phyloP scores from a whole-genome alignment of 495 filamentous ascomycete genomes.

The Tetracladium setigerum region DNA sequence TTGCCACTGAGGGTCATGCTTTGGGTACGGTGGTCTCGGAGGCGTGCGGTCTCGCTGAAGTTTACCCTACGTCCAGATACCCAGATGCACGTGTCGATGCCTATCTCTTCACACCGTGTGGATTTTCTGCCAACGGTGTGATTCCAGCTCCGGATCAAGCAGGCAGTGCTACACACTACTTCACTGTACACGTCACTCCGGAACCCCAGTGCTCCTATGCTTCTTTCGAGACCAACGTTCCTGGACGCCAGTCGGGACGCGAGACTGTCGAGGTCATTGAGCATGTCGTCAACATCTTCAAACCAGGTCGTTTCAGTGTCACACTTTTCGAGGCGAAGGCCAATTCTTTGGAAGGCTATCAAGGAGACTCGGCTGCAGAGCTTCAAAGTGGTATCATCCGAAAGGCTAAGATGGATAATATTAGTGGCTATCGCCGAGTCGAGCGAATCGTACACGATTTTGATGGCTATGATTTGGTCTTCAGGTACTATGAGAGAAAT shows the following conservation, averaged over 20 bases:
- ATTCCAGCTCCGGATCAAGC: conserved; percentile 67
- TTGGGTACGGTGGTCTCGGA: conserved; percentile 92
- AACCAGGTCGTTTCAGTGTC: conserved; percentile 91
- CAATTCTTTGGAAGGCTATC: conserved; percentile 28
- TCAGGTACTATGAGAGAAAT: conserved; percentile 90
- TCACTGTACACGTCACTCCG: conserved; percentile 97
- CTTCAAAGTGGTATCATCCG: conserved; percentile 40
- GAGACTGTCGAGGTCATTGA: conserved; percentile 85
- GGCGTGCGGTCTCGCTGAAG: conserved; percentile 76
- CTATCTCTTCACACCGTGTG: conserved; percentile 94
- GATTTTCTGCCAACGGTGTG: conserved; percentile 96
- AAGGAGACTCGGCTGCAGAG: conserved; percentile 22
- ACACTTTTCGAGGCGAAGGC: conserved; percentile 92
- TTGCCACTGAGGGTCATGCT: conserved; percentile 89
- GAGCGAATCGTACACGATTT: conserved; percentile 97
- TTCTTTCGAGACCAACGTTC: conserved; percentile 98
- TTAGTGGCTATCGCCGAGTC: conserved; percentile 81
- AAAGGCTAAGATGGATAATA: conserved; percentile 66
- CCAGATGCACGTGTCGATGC: conserved; percentile 93
- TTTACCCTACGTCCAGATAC: conserved; percentile 81
- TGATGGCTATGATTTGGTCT: conserved; percentile 95
- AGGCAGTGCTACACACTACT: conserved; percentile 73
- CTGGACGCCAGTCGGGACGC: conserved; percentile 79
- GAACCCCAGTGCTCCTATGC: conserved; percentile 98
- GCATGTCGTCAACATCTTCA: conserved; percentile 93